A percentile compares a stretch with the other conserved stretches of the same genome.
These are phyloP conservation scores for Jackrogersella multiformis DNA, from an alignment of 495 filamentous ascomycete genomes.

Conservation along the genomic window DNA sequence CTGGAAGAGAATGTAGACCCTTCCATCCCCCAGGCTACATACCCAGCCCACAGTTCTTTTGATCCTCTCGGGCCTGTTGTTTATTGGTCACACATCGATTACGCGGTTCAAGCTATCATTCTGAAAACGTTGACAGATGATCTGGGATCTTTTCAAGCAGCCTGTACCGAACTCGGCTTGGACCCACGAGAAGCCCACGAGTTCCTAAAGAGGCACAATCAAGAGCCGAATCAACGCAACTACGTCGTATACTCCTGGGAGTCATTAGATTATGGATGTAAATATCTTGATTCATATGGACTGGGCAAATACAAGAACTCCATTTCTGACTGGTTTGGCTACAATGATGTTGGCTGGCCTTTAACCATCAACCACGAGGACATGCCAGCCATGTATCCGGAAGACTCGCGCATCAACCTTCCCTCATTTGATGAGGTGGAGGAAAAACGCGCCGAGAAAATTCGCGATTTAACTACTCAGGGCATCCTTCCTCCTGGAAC, in stretches of 20 bases:
- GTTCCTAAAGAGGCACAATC: neutral
- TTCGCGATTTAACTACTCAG: neutral
- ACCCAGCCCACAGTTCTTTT: neutral
- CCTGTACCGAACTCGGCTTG: neutral
- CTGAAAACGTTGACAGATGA: neutral
- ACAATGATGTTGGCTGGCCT: neutral
- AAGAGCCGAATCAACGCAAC: neutral
- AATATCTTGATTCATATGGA: neutral
- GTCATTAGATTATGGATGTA: constrained; percentile 7
- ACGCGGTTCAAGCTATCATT: constrained; percentile 13
- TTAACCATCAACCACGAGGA: neutral
- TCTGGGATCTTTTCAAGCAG: constrained; percentile 1
- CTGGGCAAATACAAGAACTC: neutral
- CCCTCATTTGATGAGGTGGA: neutral
- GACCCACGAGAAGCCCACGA: neutral
- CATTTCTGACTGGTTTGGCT: neutral
- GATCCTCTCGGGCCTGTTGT: neutral
- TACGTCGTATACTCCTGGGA: neutral
- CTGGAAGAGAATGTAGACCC: no score
- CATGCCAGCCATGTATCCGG: neutral
- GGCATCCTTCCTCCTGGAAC: neutral
- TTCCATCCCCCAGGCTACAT: neutral
- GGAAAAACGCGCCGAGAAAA: no score
- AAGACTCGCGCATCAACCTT: neutral
- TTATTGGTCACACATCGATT: constrained; percentile 6